A percentile compares a stretch with the other conserved stretches of the same genome.
Evolutionary conservation across 306 rosid genomes (phyloP).

Genomic region (Castanopsis chinensis): DNA sequence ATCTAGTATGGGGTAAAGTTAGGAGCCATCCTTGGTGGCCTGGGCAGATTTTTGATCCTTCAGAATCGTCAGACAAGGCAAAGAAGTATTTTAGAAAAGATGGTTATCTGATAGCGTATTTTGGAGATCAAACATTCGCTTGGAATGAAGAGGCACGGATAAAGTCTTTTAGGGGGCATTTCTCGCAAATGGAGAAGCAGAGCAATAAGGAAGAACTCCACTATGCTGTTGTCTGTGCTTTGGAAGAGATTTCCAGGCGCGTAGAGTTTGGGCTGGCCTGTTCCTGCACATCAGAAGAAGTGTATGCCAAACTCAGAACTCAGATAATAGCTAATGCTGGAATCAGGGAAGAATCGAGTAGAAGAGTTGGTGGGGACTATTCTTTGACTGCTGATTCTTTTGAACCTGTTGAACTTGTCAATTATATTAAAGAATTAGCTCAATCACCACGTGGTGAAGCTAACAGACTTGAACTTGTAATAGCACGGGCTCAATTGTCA

Average conservation of each 20-base stretch:
- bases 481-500: conserved; percentile 44
- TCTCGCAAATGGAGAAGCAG: conserved; percentile 66
- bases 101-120: conserved; percentile 58
- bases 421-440: conserved; percentile 49
- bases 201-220: conserved; percentile 46
- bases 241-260: conserved; percentile 77
- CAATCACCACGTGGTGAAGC: conserved; percentile 37
- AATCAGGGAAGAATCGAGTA: conserved; percentile 40
- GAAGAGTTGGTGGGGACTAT: conserved; percentile 55
- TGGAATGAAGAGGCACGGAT: conserved; percentile 75
- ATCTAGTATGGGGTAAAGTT: conserved; percentile 90
- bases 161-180: conserved; percentile 62
- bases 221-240: conserved; percentile 61
- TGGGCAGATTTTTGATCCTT: conserved; percentile 82
- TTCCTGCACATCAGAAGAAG: conserved; percentile 58
- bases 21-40: conserved; percentile 99
- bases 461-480: conserved; percentile 50
- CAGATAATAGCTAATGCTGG: conserved; percentile 60
- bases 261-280: conserved; percentile 73
- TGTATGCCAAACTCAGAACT: conserved; percentile 39
- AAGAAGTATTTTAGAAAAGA: conserved; percentile 53
- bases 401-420: conserved; percentile 54
- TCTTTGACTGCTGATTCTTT: conserved; percentile 44
- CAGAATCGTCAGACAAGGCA: conserved; percentile 59
- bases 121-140: conserved; percentile 76